phyloP scores from a whole-genome alignment of 495 filamentous ascomycete genomes.

The Halenospora varia region DNA sequence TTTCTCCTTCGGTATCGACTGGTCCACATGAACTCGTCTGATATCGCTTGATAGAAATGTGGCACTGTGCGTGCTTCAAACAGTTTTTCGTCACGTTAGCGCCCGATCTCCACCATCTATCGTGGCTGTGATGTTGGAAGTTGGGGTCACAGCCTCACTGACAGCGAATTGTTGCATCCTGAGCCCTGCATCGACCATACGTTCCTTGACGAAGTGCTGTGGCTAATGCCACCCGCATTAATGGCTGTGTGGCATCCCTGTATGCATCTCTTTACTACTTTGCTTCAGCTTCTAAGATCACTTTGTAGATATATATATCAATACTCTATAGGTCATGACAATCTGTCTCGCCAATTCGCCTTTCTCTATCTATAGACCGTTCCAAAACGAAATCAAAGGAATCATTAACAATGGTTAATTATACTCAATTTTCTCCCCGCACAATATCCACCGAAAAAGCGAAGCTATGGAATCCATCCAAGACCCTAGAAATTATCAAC shows the following conservation, averaged over 20 bases:
- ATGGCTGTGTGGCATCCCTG: constrained; percentile 1
- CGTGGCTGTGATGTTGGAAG: constrained; percentile 8
- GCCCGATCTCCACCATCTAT: constrained; percentile 6
- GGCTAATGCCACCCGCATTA: constrained; percentile 9
- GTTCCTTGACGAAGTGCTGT: neutral
- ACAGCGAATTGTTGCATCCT: neutral
- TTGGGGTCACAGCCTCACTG: neutral
- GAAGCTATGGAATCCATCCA: constrained; percentile 16
- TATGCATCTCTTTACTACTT: neutral
- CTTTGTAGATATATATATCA: too few relatives aligned
- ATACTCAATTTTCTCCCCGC: constrained; percentile 6
- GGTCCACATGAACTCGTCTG: neutral
- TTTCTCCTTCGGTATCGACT: neutral
- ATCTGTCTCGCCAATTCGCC: neutral
- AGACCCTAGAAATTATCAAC: constrained; percentile 16
- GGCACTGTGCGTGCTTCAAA: constrained; percentile 4
- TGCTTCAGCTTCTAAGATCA: neutral
- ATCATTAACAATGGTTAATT: constrained; percentile 5
- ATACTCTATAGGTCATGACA: constrained; percentile 1
- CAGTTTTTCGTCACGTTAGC: neutral
- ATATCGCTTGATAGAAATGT: too few relatives aligned
- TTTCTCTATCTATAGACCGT: constrained; percentile 7
- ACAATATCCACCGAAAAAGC: neutral
- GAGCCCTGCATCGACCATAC: constrained; percentile 4
- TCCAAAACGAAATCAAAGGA: constrained; percentile 3